Evolutionary conservation across 768 basidiomycete species (phyloP), one percentile per base, ranked within the genome.

Genomic region (Rhizopogon salebrosus): DNA sequence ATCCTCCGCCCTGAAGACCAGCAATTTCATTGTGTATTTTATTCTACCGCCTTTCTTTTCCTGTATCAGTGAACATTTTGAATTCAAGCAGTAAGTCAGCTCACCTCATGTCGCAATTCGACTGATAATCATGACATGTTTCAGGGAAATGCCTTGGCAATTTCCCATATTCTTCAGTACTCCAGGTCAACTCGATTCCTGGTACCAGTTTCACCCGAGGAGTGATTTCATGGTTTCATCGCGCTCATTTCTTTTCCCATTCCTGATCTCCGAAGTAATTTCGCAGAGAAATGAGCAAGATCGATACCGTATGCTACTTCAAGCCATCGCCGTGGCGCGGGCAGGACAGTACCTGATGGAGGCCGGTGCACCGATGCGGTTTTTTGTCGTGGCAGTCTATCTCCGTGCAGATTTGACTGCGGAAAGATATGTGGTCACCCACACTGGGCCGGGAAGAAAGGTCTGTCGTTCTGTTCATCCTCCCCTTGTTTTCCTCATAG

Each of bases 361-460:
- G 10, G 24, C 4, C 1, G 27, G 27, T 8, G 27, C 27, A 9
- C 27, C 8, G 27, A 9, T 29, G 27, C 31, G 13, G 18, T 54
- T 59, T 45, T 61, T 62, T 11, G 40, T 62, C 1, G 54, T 62
- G 13, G 54, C 43, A 5, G 34, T 62, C 10, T 54, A 56, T 38
- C 13, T 61, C 1, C 29, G 24, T 18, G 34, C 16, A 9, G 5
- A 39, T 1, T 38, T 61, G 49, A 27, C 26, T 31, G 57, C 7
- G 0, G 52, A 49, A 23, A 35, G 56, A 2, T 58, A 53, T 31
- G 41, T 61, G 2, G 22, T 49, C 6, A 26, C 40, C 29, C 36
- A 61, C 23, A 34, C 40, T 4, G 53, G 22, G 13, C 20, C 9
- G 6, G 36, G 23, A 16, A 40, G 20, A 14, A 20, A 27, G 11